Evolutionary conservation across 495 filamentous ascomycete genomes (phyloP), one percentile per base, ranked within the genome.

Genomic region (Neurospora terricola): DNA sequence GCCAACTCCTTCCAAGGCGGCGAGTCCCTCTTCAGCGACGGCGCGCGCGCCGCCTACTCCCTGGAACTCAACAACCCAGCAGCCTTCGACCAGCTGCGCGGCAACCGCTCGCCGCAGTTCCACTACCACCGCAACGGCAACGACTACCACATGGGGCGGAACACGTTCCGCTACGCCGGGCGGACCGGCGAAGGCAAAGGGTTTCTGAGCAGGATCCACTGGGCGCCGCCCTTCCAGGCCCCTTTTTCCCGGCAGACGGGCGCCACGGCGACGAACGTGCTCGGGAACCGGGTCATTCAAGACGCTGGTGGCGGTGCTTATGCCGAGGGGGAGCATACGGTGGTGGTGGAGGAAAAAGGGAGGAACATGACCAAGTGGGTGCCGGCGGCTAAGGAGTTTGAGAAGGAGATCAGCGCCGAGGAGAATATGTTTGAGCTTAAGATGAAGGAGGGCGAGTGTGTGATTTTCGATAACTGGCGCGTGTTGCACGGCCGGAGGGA

Each of bases 401-500:
- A 84, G 38, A 42, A 72, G 0, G 48, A 82, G 0, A 72, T 92
- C 16, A 86, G 91, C 39, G 69, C 81, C 0, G 73, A 84, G 6
- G 73, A 81, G 0, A 87, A 86, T 40, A 78, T 90, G 48, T 91
- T 90, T 77, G 86, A 96, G 83, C 81, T 91, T 59, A 91, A 90
- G 79, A 79, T 98, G 74, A 79, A 90, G 54, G 89, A 90, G 9
- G 94, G 95, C 9, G 89, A 95, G 72, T 95, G 92, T 75, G 93
- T 92, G 37, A 87, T 98, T 18, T 97, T 98, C 80, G 89, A 94
- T 76, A 98, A 98, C 78, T 81, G 88, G 30, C 86, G 93, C 9
- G 83, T 95, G 5, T 78, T 94, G 42, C 95, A 98, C 83, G 94
- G 92, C 0, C 84, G 95, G 34, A 84, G 83, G 10, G 84, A 88